A percentile compares a stretch with the other conserved stretches of the same genome.
Conservation (phyloP, 257 asterid species). For the Fraxinus americana region DNA sequence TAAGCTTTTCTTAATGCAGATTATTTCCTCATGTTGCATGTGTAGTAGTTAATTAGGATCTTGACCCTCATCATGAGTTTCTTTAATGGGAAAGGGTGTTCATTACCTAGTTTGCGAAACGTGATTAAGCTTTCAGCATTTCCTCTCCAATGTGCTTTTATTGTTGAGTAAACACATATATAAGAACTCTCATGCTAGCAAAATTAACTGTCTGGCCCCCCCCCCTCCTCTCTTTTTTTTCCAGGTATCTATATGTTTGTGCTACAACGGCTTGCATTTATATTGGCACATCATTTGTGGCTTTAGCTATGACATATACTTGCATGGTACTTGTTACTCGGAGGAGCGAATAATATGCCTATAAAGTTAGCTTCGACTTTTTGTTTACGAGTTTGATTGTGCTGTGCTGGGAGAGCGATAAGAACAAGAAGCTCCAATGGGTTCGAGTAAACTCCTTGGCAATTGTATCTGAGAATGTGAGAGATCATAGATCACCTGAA, state of each 20-base stretch:
- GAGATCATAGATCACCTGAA: background rate
- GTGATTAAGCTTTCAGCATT: background rate
- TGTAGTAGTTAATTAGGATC: background rate
- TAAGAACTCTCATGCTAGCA: background rate
- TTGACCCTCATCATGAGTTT: background rate
- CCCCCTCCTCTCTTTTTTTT: background rate
- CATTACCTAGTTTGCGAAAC: background rate
- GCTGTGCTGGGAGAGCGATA: background rate
- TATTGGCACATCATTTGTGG: slow-evolving; percentile 59
- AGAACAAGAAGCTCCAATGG: background rate
- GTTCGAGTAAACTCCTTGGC: background rate
- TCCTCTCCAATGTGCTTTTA: background rate
- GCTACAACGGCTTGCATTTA: slow-evolving; percentile 75
- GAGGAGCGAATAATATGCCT: slow-evolving; percentile 5
- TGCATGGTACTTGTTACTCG: slow-evolving; percentile 40
- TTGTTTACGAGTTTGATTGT: background rate
- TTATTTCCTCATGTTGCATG: no score
- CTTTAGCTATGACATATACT: slow-evolving; percentile 47
- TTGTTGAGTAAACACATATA: background rate
- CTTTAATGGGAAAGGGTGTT: background rate
- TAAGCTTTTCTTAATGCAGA: slow-evolving; percentile 36
- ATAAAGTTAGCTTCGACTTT: background rate
- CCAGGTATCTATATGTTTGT: slow-evolving; percentile 82
- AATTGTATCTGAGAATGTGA: background rate
- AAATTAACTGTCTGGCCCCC: background rate